These are phyloP conservation scores for Phytopythium boreale DNA, from an alignment of 352 stramenopile genomes.

Conservation along the genomic window DNA sequence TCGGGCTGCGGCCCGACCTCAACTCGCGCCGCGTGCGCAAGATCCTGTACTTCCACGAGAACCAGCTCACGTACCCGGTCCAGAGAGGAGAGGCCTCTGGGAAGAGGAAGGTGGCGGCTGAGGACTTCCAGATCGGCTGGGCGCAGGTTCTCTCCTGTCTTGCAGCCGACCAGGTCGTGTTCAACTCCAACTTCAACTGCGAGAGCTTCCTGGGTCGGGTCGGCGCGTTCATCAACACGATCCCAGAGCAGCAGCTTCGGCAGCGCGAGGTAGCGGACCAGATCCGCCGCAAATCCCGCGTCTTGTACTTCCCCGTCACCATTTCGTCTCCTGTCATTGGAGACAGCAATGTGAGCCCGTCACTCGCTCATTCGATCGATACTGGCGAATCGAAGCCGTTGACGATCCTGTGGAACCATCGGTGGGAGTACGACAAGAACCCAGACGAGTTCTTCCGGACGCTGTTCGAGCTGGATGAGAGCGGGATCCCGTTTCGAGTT, in stretches of 20 bases:
- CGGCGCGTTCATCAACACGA: conserved; percentile 52
- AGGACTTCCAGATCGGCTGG: conserved; percentile 58
- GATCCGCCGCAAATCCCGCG: conserved; percentile 26
- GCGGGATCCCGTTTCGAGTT: conserved; percentile 21
- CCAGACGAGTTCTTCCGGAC: conserved; percentile 43
- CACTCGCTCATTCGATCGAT: not conserved
- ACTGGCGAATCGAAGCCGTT: conserved; percentile 5
- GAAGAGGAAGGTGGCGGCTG: conserved; percentile 25
- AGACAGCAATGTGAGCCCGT: too few relatives aligned
- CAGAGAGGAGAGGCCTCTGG: conserved; percentile 9
- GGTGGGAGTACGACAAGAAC: conserved; percentile 66
- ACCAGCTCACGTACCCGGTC: conserved; percentile 56
- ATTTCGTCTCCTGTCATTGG: not conserved
- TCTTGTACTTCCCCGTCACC: conserved; percentile 38
- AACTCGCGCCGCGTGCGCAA: conserved; percentile 18
- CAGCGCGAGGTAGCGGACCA: conserved; percentile 13
- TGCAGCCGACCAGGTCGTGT: conserved; percentile 39
- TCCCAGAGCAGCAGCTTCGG: conserved; percentile 35
- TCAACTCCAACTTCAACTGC: conserved; percentile 52
- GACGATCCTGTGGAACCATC: conserved; percentile 50
- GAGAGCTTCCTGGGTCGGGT: conserved; percentile 37
- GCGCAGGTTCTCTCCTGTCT: conserved; percentile 52
- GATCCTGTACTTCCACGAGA: conserved; percentile 70
- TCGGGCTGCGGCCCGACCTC: conserved; percentile 31
- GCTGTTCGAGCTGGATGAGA: conserved; percentile 30